Percentiles rank a stretch among this genome's conserved stretches.
These are phyloP conservation scores for Tricholoma saponaceum DNA, from an alignment of 768 basidiomycete species.

Conservation along the genomic window DNA sequence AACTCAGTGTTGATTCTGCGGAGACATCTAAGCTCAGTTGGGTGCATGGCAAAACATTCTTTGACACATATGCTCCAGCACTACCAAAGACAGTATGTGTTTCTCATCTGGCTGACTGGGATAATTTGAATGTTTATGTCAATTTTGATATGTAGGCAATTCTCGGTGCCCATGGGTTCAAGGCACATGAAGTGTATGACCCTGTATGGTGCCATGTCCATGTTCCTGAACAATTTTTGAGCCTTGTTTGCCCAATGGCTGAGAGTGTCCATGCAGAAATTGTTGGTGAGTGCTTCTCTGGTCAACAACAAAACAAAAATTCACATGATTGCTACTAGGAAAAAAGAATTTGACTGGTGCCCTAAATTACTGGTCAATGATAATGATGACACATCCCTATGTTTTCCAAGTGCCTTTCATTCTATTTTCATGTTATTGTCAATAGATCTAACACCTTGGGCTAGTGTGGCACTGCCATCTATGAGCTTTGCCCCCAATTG, in stretches of 20 bases:
- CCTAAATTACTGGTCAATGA: conserved; percentile 22
- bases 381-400: conserved; percentile 16
- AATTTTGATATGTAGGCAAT: conserved; percentile 16
- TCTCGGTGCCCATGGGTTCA: conserved; percentile 22
- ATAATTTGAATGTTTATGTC: not conserved
- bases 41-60: conserved; percentile 16
- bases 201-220: conserved; percentile 20
- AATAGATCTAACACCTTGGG: not conserved
- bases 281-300: conserved; percentile 8
- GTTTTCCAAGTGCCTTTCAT: conserved; percentile 15
- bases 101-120: not conserved
- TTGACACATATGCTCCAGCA: conserved; percentile 18
- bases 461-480: conserved; percentile 22
- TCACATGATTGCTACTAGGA: conserved; percentile 2
- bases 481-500: conserved; percentile 17
- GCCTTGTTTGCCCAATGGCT: conserved; percentile 23
- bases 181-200: conserved; percentile 17
- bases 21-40: conserved; percentile 24
- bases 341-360: conserved; percentile 17
- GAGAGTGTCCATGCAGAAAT: conserved; percentile 15
- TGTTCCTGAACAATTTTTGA: conserved; percentile 20
- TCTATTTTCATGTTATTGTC: not conserved
- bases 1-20: conserved; percentile 14
- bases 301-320: not conserved
- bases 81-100: conserved; percentile 18